Evolutionary conservation across 2,329 filamentous ascomycete species (phyloP).

Genomic region (Triangularia setosa): DNA sequence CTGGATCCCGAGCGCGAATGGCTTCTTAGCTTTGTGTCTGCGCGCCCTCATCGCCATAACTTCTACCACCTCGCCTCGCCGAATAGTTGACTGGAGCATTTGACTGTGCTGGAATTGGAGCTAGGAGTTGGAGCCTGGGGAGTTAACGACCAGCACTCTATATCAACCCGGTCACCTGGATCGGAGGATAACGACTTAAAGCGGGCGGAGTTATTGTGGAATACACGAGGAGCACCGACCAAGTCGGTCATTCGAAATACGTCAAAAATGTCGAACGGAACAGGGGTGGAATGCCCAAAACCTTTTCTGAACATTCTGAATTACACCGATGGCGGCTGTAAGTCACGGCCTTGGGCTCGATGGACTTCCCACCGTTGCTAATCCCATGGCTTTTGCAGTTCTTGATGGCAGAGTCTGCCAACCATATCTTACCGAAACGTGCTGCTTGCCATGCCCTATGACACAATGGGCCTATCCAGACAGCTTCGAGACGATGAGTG

Average conservation of each 20-base stretch:
- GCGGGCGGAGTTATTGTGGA: background rate
- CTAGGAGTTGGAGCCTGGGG: background rate
- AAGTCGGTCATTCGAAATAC: background rate
- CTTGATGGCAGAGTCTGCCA: conserved; percentile 53
- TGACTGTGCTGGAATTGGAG: background rate
- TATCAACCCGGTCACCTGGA: background rate
- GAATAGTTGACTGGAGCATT: background rate
- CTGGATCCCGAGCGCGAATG: conserved; percentile 16
- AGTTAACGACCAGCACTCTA: background rate
- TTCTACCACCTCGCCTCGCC: background rate
- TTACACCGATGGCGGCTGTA: conserved; percentile 26
- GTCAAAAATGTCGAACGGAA: background rate
- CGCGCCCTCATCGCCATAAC: background rate
- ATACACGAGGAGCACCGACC: background rate
- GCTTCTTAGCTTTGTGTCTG: conserved; percentile 9
- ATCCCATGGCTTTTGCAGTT: conserved; percentile 41
- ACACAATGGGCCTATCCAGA: conserved; percentile 70
- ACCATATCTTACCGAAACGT: conserved; percentile 50
- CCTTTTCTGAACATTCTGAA: conserved; percentile 21
- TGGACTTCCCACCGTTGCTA: background rate
- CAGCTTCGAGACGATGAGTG: conserved; percentile 55
- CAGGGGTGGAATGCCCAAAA: conserved; percentile 13
- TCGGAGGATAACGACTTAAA: background rate
- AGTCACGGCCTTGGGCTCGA: conserved; percentile 13
- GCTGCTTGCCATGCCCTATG: conserved; percentile 87